phyloP scores from a whole-genome alignment of 2,329 filamentous ascomycete species.

The Ceratocystis colombiana region DNA sequence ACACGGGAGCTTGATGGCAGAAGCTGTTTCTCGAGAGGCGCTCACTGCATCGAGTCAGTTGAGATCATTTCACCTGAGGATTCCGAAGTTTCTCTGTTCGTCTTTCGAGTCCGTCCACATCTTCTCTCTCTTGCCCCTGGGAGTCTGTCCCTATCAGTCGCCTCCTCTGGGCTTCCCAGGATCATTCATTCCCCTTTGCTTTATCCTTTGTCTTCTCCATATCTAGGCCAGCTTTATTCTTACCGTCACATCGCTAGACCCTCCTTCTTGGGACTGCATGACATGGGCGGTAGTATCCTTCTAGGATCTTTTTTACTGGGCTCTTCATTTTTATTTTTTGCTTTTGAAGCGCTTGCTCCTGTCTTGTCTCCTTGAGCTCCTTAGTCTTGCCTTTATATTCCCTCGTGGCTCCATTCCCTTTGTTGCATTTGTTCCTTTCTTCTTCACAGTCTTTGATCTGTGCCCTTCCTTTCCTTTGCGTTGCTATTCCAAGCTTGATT shows the following conservation, averaged over 20 bases:
- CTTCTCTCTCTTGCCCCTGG: neutral
- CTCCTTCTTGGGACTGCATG: neutral
- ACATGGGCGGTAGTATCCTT: neutral
- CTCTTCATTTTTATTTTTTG: neutral
- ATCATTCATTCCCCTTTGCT: neutral
- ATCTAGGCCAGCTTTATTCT: neutral
- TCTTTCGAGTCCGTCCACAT: neutral
- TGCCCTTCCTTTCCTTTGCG: conserved; percentile 14
- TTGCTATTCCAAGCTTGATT: neutral
- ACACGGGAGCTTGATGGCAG: neutral
- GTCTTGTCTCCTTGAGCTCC: conserved; percentile 8
- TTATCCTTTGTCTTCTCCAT: conserved; percentile 4
- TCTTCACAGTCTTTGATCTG: conserved; percentile 20
- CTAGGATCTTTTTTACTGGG: neutral
- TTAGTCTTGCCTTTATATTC: neutral
- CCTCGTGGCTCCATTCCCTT: neutral
- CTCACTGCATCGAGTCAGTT: no score
- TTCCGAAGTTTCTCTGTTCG: neutral
- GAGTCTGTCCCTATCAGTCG: neutral
- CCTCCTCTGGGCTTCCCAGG: neutral
- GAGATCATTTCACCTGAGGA: neutral
- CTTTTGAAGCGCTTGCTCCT: neutral
- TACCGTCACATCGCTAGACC: neutral
- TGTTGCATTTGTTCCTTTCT: conserved; percentile 3
- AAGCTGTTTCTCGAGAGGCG: neutral